Evolutionary conservation across 441 rosid species (phyloP), one percentile per base, ranked within the genome.

Genomic region (Isatis lusitanica): DNA sequence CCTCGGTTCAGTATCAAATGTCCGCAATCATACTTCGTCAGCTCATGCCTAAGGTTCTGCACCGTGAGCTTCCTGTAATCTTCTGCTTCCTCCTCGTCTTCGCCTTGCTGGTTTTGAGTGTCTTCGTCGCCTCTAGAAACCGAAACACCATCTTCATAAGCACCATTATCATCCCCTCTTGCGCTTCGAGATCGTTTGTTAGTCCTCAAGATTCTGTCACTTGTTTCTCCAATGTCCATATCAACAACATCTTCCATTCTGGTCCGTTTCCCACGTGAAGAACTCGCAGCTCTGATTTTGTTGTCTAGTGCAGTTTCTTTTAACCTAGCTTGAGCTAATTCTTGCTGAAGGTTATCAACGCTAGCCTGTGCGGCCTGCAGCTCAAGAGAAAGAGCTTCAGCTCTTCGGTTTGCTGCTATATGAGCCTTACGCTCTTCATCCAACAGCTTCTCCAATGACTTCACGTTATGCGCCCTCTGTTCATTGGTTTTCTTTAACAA

Each of bases 391-490:
- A 96, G 90, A 38, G 86, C 90, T 81, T 91, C 97, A 15, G 93
- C 97, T 65, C 93, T 84, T 68, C 85, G 80, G 73, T 83, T 88
- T 24, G 97, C 90, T 42, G 81, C 84, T n/a, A 84, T 84, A 70
- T 92, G 94, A 47, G 97, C 92, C 78, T 81, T 85, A 12, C 99
- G 90, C 77, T 96, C 99, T 33, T 80, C 86, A 64, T 91, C 90
- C 74, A 96, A 79, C 51, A 93, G 96, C 74, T 85, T 82, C 78
- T 93, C 85, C 63, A 96, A 95, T 38, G 81, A 88, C 78, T 91
- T 83, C 16, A 96, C 99, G 4, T 89, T 90, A 75, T 77, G 86
- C 16, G 96, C 86, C 70, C 99, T 85, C 78, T 91, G 91, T 76
- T 82, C 90, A 66, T 96, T 96, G 79, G 91, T 93, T 61, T 76